Evolutionary conservation across 2,329 filamentous ascomycete species (phyloP).

Genomic region (Apiospora arundinis): DNA sequence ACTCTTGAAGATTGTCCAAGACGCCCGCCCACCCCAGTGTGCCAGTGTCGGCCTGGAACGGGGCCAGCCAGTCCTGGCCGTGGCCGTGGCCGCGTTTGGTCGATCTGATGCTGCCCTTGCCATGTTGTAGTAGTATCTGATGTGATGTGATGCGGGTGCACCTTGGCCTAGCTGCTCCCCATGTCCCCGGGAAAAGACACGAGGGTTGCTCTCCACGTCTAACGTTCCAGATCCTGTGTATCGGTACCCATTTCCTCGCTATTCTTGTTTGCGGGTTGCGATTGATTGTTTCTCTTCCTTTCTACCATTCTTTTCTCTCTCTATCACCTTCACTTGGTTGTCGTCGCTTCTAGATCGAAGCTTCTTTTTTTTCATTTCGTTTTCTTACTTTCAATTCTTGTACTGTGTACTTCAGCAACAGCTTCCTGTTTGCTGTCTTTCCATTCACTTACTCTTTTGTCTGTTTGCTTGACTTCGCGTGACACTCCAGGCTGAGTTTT

Average conservation of each 20-base stretch:
- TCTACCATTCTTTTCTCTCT: conserved; percentile 26
- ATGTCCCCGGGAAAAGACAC: conserved; percentile 10
- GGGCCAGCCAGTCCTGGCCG: background rate
- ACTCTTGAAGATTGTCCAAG: background rate
- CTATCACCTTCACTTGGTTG: conserved; percentile 20
- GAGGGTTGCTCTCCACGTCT: background rate
- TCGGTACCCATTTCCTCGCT: conserved; percentile 20
- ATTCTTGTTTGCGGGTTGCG: conserved; percentile 22
- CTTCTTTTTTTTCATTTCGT: conserved; percentile 31
- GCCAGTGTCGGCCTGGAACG: background rate
- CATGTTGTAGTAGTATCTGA: background rate
- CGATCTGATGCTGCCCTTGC: background rate
- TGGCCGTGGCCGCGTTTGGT: background rate
- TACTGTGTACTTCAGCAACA: background rate
- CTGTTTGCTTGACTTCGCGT: conserved; percentile 27
- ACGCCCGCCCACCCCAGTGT: too few relatives aligned
- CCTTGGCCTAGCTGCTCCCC: conserved; percentile 3
- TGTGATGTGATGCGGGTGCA: background rate
- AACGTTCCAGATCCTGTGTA: conserved; percentile 5
- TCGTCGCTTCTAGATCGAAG: conserved; percentile 36
- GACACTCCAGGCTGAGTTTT: conserved; percentile 39
- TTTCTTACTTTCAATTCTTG: conserved; percentile 30
- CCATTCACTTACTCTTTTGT: conserved; percentile 24
- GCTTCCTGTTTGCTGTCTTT: conserved; percentile 27
- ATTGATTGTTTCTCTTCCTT: conserved; percentile 24